These are phyloP conservation scores for Verticillium tricorpus DNA, from an alignment of 2,329 filamentous ascomycete species.

Conservation along the genomic window DNA sequence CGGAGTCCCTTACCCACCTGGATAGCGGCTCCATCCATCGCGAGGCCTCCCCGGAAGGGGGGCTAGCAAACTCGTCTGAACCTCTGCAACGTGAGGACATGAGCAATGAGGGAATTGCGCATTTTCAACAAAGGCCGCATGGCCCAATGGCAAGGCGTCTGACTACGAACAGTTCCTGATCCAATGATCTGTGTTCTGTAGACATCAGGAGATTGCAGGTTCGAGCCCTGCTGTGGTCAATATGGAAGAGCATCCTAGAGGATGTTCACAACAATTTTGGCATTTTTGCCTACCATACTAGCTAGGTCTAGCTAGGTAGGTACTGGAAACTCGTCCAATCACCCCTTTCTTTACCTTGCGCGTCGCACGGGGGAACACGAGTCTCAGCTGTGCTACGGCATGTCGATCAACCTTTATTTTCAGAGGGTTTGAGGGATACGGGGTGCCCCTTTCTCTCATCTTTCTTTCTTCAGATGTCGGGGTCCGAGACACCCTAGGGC, in stretches of 20 bases:
- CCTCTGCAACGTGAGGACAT: background rate
- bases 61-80: background rate
- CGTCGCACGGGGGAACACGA: background rate
- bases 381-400: background rate
- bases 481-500: background rate
- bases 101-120: background rate
- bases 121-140: conserved; percentile 7
- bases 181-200: background rate
- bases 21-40: background rate
- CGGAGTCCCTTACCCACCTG: no score
- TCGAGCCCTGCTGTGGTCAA: background rate
- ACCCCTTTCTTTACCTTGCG: background rate
- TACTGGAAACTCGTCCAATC: no score
- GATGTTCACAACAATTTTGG: background rate
- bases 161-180: conserved; percentile 27
- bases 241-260: background rate
- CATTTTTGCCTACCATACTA: background rate
- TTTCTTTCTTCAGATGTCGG: background rate
- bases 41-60: background rate
- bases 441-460: background rate
- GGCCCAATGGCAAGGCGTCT: conserved; percentile 38
- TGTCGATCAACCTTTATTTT: background rate
- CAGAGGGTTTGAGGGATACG: background rate
- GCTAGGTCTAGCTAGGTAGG: no score
- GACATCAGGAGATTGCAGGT: background rate